Evolutionary conservation across 176 grass and related monocot species (phyloP).

Genomic region (Lolium multiflorum): DNA sequence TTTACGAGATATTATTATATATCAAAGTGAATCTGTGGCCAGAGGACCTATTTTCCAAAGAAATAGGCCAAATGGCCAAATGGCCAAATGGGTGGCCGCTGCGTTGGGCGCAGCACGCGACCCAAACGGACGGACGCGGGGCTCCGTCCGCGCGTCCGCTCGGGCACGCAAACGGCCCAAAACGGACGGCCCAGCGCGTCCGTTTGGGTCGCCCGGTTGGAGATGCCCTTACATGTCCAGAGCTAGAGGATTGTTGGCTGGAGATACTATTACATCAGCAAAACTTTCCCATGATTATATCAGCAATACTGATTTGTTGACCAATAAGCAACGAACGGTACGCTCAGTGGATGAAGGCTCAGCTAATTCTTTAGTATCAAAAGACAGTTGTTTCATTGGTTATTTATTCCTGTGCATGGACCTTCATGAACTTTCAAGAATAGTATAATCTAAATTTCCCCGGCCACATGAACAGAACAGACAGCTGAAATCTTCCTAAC

Average conservation of each 20-base stretch:
- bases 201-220: too few relatives aligned
- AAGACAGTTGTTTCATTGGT: background rate
- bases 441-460: background rate
- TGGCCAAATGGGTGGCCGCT: too few relatives aligned
- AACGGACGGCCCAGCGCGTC: too few relatives aligned
- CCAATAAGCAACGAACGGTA: background rate
- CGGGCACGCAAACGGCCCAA: too few relatives aligned
- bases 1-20: too few relatives aligned
- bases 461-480: background rate
- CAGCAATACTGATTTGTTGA: background rate
- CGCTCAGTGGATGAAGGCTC: background rate
- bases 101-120: too few relatives aligned
- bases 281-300: background rate
- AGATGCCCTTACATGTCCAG: conserved; percentile 4
- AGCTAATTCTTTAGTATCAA: background rate
- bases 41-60: too few relatives aligned
- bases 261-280: background rate
- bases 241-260: background rate
- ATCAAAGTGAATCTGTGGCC: too few relatives aligned
- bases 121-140: too few relatives aligned
- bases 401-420: background rate
- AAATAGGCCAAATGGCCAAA: too few relatives aligned
- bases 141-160: too few relatives aligned
- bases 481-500: background rate
- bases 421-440: background rate